Evolutionary conservation across 2,329 filamentous ascomycete species (phyloP), one percentile per base, ranked within the genome.

Genomic region (Exophiala lecanii-corni): DNA sequence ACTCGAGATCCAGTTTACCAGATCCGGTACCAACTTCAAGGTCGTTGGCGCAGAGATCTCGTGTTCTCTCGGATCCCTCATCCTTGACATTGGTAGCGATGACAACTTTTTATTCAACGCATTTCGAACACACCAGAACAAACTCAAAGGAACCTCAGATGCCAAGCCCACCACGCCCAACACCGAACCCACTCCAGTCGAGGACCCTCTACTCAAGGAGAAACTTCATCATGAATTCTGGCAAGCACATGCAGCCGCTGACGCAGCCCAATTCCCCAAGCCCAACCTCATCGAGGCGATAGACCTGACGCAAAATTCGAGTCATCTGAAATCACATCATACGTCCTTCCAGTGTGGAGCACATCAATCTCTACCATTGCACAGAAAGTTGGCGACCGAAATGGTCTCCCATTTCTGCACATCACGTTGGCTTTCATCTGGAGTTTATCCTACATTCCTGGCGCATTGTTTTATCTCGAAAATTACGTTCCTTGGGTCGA

Each of bases 41-140:
- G 70, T 76, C 37, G 68, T 74, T 47, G 78, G 76, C 0, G 69
- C 75, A 2, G 73, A 74, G 41, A 66, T 79, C 9, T 71, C 70
- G 2, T 70, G 77, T 5, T 68, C 70, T 5, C 78, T 79, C 49
- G 68, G 78, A 36, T 69, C 75, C 2, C 69, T 70, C 2, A 64
- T 81, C 12, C 70, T 81, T 39, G 70, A 75, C 39, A 79, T 77
- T 51, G 77, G 76, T 1, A 56, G 62, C 2, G 55, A 67, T 5
- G 57, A 68, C 2, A 57, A 58, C 36, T 49, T 38, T 37, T 42
- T 62, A 3, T 50, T 63, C 37, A 58, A 62, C 35, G 59, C 66
- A 7, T 49, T 59, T 16, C 50, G 43, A 28, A 33, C 42, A 7
- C 21, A 50, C 16, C 36, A 23, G 4, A 44, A 52, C 13, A 44